These are phyloP conservation scores for Tolypocladium guangdongense DNA, from an alignment of 2,329 filamentous ascomycete species.

Conservation along the genomic window DNA sequence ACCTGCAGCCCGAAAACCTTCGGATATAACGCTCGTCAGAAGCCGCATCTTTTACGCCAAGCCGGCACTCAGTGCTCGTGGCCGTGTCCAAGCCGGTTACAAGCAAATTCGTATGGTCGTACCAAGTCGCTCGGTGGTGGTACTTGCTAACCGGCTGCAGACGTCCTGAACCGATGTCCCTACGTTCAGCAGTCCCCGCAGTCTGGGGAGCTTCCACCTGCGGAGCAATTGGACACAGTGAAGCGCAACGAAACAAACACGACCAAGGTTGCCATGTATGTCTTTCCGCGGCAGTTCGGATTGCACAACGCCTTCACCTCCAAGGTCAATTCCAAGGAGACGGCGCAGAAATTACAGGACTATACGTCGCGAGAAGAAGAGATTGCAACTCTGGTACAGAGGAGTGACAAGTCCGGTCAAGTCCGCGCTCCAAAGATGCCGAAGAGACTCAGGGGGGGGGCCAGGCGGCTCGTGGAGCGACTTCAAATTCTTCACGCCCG, in stretches of 20 bases:
- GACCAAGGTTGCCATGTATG: constrained; percentile 72
- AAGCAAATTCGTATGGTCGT: constrained; percentile 64
- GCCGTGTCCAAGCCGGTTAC: constrained; percentile 61
- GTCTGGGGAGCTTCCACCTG: not conserved
- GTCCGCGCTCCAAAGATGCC: constrained; percentile 32
- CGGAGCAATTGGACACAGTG: not conserved
- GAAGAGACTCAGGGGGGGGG: constrained; percentile 56
- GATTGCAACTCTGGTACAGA: constrained; percentile 34
- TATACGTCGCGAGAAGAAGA: constrained; percentile 81
- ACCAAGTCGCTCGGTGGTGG: no score
- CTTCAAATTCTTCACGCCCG: constrained; percentile 60
- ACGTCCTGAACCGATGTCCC: constrained; percentile 67
- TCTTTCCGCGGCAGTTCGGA: constrained; percentile 84
- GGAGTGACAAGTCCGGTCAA: constrained; percentile 4
- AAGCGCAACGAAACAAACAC: constrained; percentile 35
- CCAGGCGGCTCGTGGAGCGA: constrained; percentile 48
- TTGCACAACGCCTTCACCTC: constrained; percentile 89
- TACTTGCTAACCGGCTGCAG: constrained; percentile 30
- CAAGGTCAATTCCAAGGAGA: constrained; percentile 50
- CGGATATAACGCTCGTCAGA: constrained; percentile 64
- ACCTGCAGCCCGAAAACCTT: constrained; percentile 23
- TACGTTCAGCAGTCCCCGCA: not conserved
- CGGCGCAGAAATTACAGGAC: constrained; percentile 66
- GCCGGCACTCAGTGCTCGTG: constrained; percentile 57
- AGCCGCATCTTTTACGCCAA: constrained; percentile 80